Base-by-base conservation (phyloP, 345 rosid species). In the Durio zibethinus region DNA sequence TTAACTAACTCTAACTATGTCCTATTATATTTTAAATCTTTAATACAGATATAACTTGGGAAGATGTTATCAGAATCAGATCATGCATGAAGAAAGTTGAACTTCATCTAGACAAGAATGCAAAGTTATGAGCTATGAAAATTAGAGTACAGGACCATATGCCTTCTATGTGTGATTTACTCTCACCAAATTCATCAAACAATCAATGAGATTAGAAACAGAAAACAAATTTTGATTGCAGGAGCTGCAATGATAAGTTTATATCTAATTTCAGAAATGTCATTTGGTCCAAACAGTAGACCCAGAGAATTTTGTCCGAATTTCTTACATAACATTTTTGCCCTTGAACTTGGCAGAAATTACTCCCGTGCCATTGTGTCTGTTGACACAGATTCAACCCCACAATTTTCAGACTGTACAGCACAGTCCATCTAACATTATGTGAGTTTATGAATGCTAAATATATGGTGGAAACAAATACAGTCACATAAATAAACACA, bases 401-500 rank as follows among this genome's bases (percentile, higher is more conserved):
- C 73, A 45, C 56, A 43, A 69, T 45, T 45, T 69, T 69, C n/a
- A 45, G n/a, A 15, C 2, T 29, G 9, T 45, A 18, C 15, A 16
- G 20, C 53, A 21, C 14, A n/a, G 36, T 33, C 36, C 36, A 60
- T 33, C 36, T 33, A 33, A 33, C 36, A 33, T 33, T 33, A 1
- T 33, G 36, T 33, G 36, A 33, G 36, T 33, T 47, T 47, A 47
- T 47, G 18, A 47, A 47, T 14, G 52, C 18, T 47, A 12, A 14
- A 47, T 43, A 47, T 2, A 47, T 47, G 18, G 0, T 18, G 18
- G 2, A 63, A 48, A 11, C 8, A 74, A 40, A 40, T 10, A 38
- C 50, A 15, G 47, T 42, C 40, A 76, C 11, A 75, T 47, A 76
- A 56, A 76, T 45, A 73, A 50, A 31, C 69, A 70, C 15, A 15